A percentile compares a stretch with the other conserved stretches of the same genome.
phyloP scores from a whole-genome alignment of 352 stramenopile genomes.

The Phytophthora melonis region DNA sequence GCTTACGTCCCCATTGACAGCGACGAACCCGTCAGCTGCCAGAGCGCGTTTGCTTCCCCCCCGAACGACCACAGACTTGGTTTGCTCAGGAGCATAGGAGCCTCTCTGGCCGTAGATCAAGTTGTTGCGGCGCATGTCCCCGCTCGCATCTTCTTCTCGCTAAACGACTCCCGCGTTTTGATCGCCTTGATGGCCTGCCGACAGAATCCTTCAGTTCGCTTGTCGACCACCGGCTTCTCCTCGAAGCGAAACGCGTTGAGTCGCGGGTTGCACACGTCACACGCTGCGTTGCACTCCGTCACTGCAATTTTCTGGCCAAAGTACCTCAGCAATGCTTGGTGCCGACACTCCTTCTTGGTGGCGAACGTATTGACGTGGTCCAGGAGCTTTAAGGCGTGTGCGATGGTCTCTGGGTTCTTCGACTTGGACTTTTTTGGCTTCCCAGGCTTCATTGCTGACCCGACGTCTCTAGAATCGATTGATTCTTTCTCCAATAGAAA shows the following conservation, averaged over 20 bases:
- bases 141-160: slow-evolving; percentile 38
- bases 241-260: slow-evolving; percentile 66
- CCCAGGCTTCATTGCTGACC: background rate
- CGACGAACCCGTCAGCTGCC: slow-evolving; percentile 60
- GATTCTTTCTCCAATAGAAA: slow-evolving; percentile 56
- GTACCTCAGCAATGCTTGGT: slow-evolving; percentile 60
- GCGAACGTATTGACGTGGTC: slow-evolving; percentile 53
- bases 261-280: slow-evolving; percentile 67
- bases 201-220: slow-evolving; percentile 38
- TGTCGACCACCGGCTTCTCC: slow-evolving; percentile 34
- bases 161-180: slow-evolving; percentile 25
- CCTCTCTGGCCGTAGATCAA: slow-evolving; percentile 55
- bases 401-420: slow-evolving; percentile 16
- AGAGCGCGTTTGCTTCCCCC: slow-evolving; percentile 33
- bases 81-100: slow-evolving; percentile 58
- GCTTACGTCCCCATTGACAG: slow-evolving; percentile 57
- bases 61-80: slow-evolving; percentile 58
- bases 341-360: slow-evolving; percentile 60
- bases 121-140: slow-evolving; percentile 51
- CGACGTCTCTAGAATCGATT: slow-evolving; percentile 1
- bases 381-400: slow-evolving; percentile 47
- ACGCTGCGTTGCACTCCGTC: slow-evolving; percentile 52
- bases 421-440: slow-evolving; percentile 13
- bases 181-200: slow-evolving; percentile 32
- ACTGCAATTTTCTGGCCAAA: slow-evolving; percentile 63